Base-by-base conservation (phyloP, 352 stramenopile genomes). In the Globisporangium uncinulatum region DNA sequence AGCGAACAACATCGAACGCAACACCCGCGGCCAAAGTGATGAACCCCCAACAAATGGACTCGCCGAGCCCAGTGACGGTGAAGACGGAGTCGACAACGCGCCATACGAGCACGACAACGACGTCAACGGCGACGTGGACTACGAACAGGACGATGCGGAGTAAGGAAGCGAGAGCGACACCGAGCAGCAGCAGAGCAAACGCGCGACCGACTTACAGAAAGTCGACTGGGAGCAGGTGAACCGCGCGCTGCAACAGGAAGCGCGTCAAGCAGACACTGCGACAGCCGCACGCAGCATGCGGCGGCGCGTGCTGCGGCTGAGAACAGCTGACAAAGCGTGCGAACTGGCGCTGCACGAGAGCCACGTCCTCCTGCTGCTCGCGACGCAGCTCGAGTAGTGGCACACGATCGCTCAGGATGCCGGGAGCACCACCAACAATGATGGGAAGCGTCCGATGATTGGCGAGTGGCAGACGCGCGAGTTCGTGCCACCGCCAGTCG, bases 171-270 rank as follows among this genome's bases (percentile, higher is more conserved):
- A 63, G 2, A 34, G 56, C 34, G 43, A 60, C 9, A 8, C 19
- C 4, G 59, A 65, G 47, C 51, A 57, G n/a, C n/a, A 47, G 41
- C 42, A 54, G 3, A 36, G n/a, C n/a, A n/a, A 37, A 6, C 17
- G 7, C 13, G 13, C 48, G n/a, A 51, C 47, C 9, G 65, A 81
- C 47, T 52, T 85, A 19, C 70, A 72, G 19, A 47, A 70, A 29
- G 71, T 91, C 31, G 73, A 94, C 63, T 92, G 82, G 82, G 73
- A 76, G 1, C 66, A 88, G 21, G 64, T 92, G 21, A 91, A 89
- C 63, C 68, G 51, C 6, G 79, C 72, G 36, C 59, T 92, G 47
- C 60, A 61, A 29, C 51, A 66, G 34, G 69, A 70, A 10, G 67
- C 53, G 3, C 51, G 17, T 14, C 43, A 37, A 7, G 51, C 55